Conservation (phyloP, 2,329 filamentous ascomycete species). For the Cladophialophora bantiana region DNA sequence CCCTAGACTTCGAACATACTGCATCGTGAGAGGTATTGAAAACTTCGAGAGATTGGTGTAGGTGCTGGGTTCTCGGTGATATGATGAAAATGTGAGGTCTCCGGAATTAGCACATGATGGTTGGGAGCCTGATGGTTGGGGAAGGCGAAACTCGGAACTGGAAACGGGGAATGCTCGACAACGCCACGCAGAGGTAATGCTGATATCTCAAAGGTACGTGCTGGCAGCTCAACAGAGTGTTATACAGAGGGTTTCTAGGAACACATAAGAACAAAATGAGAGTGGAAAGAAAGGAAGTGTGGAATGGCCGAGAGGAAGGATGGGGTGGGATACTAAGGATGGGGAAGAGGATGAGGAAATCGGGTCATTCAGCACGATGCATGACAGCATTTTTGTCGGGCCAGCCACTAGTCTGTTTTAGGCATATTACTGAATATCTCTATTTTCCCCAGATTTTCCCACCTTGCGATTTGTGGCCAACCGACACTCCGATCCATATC, state of each 20-base stretch:
- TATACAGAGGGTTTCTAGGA: slow-evolving; percentile 14
- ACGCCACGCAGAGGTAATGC: slow-evolving; percentile 13
- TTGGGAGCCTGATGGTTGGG: slow-evolving; percentile 22
- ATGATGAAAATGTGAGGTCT: slow-evolving; percentile 3
- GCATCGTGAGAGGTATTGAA: slow-evolving; percentile 66
- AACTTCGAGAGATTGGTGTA: not conserved
- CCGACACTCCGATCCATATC: not conserved
- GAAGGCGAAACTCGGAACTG: not conserved
- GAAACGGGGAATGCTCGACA: not conserved
- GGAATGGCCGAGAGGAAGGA: not conserved
- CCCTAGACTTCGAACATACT: slow-evolving; percentile 96
- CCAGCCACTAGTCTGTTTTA: not conserved
- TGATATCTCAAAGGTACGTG: slow-evolving; percentile 2
- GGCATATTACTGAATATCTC: not conserved
- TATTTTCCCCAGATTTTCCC: slow-evolving; percentile 14
- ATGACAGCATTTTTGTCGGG: slow-evolving; percentile 16
- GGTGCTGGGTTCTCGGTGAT: slow-evolving; percentile 1
- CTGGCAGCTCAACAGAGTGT: not conserved
- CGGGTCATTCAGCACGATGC: slow-evolving; percentile 16
- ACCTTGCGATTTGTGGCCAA: not conserved
- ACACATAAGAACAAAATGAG: not conserved
- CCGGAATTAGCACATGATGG: slow-evolving; percentile 20
- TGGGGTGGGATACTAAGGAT: slow-evolving; percentile 13
- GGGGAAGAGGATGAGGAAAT: slow-evolving; percentile 1
- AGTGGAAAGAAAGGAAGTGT: not conserved